Evolutionary conservation across 768 basidiomycete genomes (phyloP), one percentile per base, ranked within the genome.

Genomic region (Kwoniella sp.): DNA sequence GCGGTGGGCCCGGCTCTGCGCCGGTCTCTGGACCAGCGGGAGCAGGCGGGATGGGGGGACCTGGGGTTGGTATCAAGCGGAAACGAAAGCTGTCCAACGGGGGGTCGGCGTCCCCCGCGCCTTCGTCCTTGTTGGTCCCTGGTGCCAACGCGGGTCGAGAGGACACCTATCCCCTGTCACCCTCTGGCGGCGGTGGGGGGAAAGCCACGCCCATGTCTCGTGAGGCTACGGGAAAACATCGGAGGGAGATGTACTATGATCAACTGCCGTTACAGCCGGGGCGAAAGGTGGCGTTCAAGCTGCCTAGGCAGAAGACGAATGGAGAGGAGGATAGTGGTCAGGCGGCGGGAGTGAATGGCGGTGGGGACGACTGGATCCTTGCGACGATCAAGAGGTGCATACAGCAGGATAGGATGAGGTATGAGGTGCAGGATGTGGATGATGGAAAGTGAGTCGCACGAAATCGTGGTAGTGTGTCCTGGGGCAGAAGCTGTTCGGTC

Each of bases 381-480:
- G 76, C 76, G 1, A 60, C 61, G n/a, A 59, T 78, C 23, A 57
- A 71, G 25, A 48, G 43, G 22, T 72, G 63, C 55, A 60, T 75
- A 17, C 46, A 55, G 3, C 58, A 57, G 22, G 77, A 77, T 52
- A 73, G 69, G 69, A 73, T 65, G 61, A 70, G 74, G 38, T 78
- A 78, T 50, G 68, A 67, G 8, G 76, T 78, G 1, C 55, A 69
- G 23, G 77, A 78, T 61, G 71, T 69, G 15, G 76, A 78, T 45
- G 69, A 70, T 46, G 67, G 64, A 5, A 59, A 31, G 62, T 62
- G 57, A 42, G 63, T 55, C 19, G 26, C n/a, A n/a, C n/a, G n/a
- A n/a, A n/a, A n/a, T n/a, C n/a, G n/a, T n/a, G n/a, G n/a, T n/a
- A n/a, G n/a, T n/a, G n/a, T n/a, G n/a, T n/a, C n/a, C n/a, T n/a